phyloP scores from a whole-genome alignment of 176 grass and related monocot genomes.

The Cymbopogon citratus region DNA sequence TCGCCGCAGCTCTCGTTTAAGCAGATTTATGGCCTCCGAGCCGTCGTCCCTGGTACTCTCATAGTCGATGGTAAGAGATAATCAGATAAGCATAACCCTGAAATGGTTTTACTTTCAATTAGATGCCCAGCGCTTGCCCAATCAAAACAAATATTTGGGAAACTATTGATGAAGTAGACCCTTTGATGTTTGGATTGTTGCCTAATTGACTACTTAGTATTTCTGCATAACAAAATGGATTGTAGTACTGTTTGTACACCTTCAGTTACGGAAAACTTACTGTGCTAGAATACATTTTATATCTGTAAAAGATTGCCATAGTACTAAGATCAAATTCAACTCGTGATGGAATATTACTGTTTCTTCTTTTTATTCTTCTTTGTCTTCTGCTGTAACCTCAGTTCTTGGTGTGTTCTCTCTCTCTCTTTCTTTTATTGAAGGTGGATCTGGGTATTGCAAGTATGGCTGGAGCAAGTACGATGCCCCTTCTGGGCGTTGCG shows the following conservation, averaged over 20 bases:
- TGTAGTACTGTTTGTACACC: neutral
- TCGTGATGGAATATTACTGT: neutral
- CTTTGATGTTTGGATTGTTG: too few species aligned
- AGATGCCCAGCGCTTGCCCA: neutral
- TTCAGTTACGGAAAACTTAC: neutral
- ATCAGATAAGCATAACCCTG: neutral
- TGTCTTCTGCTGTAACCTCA: neutral
- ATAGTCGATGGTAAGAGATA: constrained; percentile 73
- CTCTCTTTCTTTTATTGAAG: constrained; percentile 41
- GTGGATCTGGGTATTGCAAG: constrained; percentile 98
- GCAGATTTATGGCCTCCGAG: constrained; percentile 55
- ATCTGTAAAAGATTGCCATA: neutral
- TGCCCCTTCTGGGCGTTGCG: constrained; percentile 88
- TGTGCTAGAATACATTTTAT: neutral
- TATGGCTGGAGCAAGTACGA: constrained; percentile 96
- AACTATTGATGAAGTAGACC: neutral
- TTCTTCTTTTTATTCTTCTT: neutral
- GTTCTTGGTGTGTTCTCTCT: constrained; percentile 5
- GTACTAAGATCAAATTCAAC: neutral
- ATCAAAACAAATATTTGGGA: neutral
- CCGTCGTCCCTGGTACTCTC: constrained; percentile 61
- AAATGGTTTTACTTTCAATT: neutral
- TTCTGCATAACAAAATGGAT: neutral
- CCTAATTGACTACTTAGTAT: neutral
- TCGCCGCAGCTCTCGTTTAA: constrained; percentile 62